Evolutionary conservation across 1,139 yeast genomes (phyloP), one percentile per base, ranked within the genome.

Genomic region (Nakaseomyces sp.): DNA sequence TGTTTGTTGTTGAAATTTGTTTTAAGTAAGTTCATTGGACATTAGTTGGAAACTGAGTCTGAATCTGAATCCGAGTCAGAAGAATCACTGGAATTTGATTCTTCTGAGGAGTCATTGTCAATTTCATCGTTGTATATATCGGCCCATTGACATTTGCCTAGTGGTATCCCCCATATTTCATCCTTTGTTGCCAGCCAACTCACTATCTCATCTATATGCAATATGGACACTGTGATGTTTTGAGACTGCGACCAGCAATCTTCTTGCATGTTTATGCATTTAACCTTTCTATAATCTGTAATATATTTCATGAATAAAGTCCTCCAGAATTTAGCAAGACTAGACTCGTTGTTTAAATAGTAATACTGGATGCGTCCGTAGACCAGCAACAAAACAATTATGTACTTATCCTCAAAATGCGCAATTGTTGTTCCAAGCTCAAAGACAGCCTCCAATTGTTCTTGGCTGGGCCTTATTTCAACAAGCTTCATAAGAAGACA

Each of bases 81-180:
- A 12, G 29, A 38, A 12, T 40, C 43, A 31, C 40, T 44, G n/a
- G 44, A 44, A 22, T 38, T 43, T n/a, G 47, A 44, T 12, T 50
- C 48, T 3, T 45, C 51, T n/a, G 36, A 33, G n/a, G 42, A 40
- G 15, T 47, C 54, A 18, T 22, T 18, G n/a, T 35, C 38, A 22
- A 13, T 4, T 3, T 35, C 38, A 7, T 35, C 18, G 8, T 35
- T 35, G 37, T 45, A 47, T 9, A 55, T 45, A 16, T 54, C 41
- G 33, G 53, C 49, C 65, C 65, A 61, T 37, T 47, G 54, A 39
- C 63, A 60, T 31, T 43, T 52, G 1, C 62, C 64, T 16, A 61
- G 43, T 3, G 64, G 63, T 12, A 61, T 51, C 2, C 64, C 65
- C 65, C 65, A 61, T 19, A 61, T 57, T 28, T 57, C 55, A 22